A percentile compares a stretch with the other conserved stretches of the same genome.
Conservation (phyloP, 352 stramenopile genomes). For the Phytopythium oedochilum region DNA sequence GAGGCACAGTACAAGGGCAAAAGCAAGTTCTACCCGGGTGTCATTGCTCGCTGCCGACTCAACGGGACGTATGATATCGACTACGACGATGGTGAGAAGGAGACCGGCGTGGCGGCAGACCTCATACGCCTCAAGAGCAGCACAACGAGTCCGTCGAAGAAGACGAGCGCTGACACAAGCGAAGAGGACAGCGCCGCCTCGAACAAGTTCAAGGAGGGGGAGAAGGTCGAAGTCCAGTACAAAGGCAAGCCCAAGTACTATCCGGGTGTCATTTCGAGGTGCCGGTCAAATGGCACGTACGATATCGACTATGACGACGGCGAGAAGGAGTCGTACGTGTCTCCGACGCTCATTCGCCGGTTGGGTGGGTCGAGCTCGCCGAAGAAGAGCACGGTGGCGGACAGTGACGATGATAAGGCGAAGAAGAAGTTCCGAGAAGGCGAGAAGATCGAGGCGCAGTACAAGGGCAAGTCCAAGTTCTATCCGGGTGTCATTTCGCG, state of each 20-base stretch:
- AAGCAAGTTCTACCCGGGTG: slow-evolving; percentile 24
- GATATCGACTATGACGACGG: slow-evolving; percentile 76
- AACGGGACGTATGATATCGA: slow-evolving; percentile 52
- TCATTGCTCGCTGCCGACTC: slow-evolving; percentile 34
- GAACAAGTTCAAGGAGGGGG: slow-evolving; percentile 7
- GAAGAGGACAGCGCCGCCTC: slow-evolving; percentile 14
- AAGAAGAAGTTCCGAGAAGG: slow-evolving; percentile 8
- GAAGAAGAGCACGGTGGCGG: too few species aligned
- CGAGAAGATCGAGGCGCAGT: slow-evolving; percentile 40
- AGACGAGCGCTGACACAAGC: too few species aligned
- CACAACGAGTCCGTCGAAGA: too few species aligned
- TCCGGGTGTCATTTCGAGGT: slow-evolving; percentile 32
- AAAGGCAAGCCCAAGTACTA: slow-evolving; percentile 52
- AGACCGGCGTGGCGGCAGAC: too few species aligned
- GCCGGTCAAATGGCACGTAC: slow-evolving; percentile 45
- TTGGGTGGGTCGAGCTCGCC: too few species aligned
- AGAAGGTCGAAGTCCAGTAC: slow-evolving; percentile 41
- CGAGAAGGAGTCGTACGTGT: slow-evolving; percentile 73
- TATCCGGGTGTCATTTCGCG: slow-evolving; percentile 41
- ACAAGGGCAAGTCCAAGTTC: slow-evolving; percentile 46
- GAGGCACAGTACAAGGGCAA: slow-evolving; percentile 42
- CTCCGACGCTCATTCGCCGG: too few species aligned
- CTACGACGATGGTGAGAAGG: slow-evolving; percentile 71
- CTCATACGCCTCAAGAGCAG: too few species aligned
- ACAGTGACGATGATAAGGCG: slow-evolving; percentile 20